Evolutionary conservation across 768 basidiomycete genomes (phyloP).

Genomic region (Tylopilus vinaceipallidus): DNA sequence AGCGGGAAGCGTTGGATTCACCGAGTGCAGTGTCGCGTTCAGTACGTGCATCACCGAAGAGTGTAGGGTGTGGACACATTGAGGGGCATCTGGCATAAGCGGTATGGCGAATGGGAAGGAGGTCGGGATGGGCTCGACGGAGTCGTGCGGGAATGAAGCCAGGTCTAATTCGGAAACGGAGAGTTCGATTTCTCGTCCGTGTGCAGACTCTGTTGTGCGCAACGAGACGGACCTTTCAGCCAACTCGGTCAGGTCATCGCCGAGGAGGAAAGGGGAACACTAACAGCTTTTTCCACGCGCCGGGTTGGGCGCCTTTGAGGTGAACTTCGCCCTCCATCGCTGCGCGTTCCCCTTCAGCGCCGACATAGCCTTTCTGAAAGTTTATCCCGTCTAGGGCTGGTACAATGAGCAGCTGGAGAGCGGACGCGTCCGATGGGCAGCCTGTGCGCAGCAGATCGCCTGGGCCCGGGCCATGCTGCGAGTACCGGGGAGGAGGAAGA

Average conservation of each 20-base stretch:
- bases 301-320: slow-evolving; percentile 64
- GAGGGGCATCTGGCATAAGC: slow-evolving; percentile 74
- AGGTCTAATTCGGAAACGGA: slow-evolving; percentile 54
- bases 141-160: slow-evolving; percentile 41
- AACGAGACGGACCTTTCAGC: slow-evolving; percentile 57
- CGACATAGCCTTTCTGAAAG: slow-evolving; percentile 86
- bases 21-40: slow-evolving; percentile 61
- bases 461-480: slow-evolving; percentile 41
- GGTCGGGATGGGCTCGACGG: slow-evolving; percentile 47
- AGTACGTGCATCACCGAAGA: slow-evolving; percentile 73
- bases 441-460: slow-evolving; percentile 19
- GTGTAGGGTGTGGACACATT: slow-evolving; percentile 73
- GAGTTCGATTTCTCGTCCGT: slow-evolving; percentile 65
- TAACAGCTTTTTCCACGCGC: slow-evolving; percentile 68
- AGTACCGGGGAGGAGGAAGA: slow-evolving; percentile 60
- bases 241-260: slow-evolving; percentile 12
- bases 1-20: slow-evolving; percentile 35
- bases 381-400: slow-evolving; percentile 67
- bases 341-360: slow-evolving; percentile 78
- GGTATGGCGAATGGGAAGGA: slow-evolving; percentile 82
- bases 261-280: slow-evolving; percentile 33
- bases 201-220: slow-evolving; percentile 64
- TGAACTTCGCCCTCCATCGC: slow-evolving; percentile 88
- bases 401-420: slow-evolving; percentile 70
- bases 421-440: slow-evolving; percentile 19